These are phyloP conservation scores for Diphasiastrum complanatum DNA, from an alignment of 83 land plant genomes.

Conservation along the genomic window DNA sequence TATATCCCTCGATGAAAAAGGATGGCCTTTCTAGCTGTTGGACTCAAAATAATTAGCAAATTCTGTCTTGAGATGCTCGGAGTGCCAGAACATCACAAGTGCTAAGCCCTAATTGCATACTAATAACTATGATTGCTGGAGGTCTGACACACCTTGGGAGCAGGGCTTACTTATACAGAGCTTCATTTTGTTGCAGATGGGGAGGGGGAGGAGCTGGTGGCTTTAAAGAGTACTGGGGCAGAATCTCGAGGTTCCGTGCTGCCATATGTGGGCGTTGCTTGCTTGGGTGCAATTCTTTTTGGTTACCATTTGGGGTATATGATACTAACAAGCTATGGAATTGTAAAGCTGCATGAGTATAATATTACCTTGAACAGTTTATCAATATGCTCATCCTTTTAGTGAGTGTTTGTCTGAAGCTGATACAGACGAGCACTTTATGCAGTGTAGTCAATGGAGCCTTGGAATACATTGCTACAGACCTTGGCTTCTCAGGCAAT, in stretches of 20 bases:
- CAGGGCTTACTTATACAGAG: too few relatives aligned
- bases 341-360: too few relatives aligned
- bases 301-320: constrained; percentile 96
- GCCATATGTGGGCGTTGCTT: constrained; percentile 91
- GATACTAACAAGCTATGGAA: too few relatives aligned
- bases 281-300: constrained; percentile 86
- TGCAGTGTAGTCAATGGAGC: constrained; percentile 98
- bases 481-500: constrained; percentile 69
- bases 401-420: not conserved
- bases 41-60: too few relatives aligned
- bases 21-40: too few relatives aligned
- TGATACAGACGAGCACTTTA: not conserved
- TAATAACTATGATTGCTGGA: too few relatives aligned
- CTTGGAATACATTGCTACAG: constrained; percentile 78
- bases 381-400: not conserved
- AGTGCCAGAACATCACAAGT: too few relatives aligned
- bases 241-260: constrained; percentile 66
- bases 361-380: too few relatives aligned
- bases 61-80: too few relatives aligned
- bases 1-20: too few relatives aligned
- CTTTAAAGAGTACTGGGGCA: constrained; percentile 21
- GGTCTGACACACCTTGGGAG: too few relatives aligned
- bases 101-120: too few relatives aligned
- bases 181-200: constrained; percentile 48
- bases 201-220: constrained; percentile 40